Base-by-base conservation (phyloP, 148 eudicot genomes). In the Bassia scoparia region DNA sequence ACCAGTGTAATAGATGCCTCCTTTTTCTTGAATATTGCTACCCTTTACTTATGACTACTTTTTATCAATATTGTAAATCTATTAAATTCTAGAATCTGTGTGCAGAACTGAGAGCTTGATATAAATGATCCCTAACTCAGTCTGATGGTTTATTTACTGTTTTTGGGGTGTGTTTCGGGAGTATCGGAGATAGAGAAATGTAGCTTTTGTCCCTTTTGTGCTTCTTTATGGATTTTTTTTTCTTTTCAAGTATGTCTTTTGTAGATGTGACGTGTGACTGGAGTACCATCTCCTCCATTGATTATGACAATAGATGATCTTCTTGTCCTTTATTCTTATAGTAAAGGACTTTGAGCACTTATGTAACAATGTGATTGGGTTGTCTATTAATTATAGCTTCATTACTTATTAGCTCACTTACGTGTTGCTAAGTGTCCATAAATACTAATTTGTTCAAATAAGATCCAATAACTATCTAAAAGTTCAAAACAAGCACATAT, bases 1-100 rank as follows among this genome's bases (percentile, higher is more conserved):
- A 92, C 99, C 99, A 84, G 99, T 92, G 97, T 96, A 96, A 89
- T 96, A 92, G 97, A 96, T 90, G 89, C 89, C 72, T 87, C 92
- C 79, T 86, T 72, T n/a, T 70, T 70, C 48, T 75, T 69, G 68
- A 34, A 14, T 72, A 62, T 54, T 74, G 29, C 56, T 48, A 18
- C 27, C 46, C 34, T 26, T 70, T 38, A 29, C 13, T 30, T 69
- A 16, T 52, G 18, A 49, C 43, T 17, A 53, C 16, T 30, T 46
- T 34, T 15, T 6, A 49, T 33, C 10, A 21, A 15, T 5, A 26
- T 7, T 7, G 64, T 35, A 15, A 52, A 52, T 38, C 66, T 76
- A 72, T 46, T 68, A 24, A 50, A 26, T 68, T 37, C 54, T 50
- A 21, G 14, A 71, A n/a, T 60, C 34, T 76, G 18, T 44, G 17